Conservation (phyloP, 768 basidiomycete species). For the Termitomyces sp. region DNA sequence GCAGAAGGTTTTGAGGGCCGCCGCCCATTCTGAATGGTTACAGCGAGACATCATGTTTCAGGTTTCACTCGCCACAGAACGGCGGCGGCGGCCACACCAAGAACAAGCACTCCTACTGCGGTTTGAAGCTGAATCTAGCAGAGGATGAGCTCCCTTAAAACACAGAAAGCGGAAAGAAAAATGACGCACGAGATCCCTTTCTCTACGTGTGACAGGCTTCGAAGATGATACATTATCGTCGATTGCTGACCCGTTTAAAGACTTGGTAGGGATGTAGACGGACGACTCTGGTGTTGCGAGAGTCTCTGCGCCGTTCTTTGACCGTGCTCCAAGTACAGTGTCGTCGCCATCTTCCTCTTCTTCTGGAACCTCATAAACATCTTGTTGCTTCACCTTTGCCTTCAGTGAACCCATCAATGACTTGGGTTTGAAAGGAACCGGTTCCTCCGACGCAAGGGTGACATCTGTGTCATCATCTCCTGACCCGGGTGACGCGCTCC, state of each 20-base stretch:
- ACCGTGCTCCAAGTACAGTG: constrained; percentile 16
- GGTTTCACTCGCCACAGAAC: constrained; percentile 67
- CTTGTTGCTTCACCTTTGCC: constrained; percentile 8
- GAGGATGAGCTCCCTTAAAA: neutral
- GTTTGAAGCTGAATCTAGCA: constrained; percentile 39
- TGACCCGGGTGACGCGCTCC: constrained; percentile 14
- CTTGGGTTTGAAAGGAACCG: constrained; percentile 19
- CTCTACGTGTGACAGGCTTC: constrained; percentile 2
- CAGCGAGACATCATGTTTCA: constrained; percentile 17
- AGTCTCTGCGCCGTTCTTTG: constrained; percentile 13
- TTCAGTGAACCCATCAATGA: constrained; percentile 2
- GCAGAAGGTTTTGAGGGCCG: constrained; percentile 6
- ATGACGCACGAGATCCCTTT: constrained; percentile 12
- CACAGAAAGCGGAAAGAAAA: constrained; percentile 4
- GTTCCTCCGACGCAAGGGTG: constrained; percentile 28
- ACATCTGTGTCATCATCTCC: constrained; percentile 19
- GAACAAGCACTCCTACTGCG: constrained; percentile 57
- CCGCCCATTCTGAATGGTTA: neutral
- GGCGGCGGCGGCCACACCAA: constrained; percentile 65
- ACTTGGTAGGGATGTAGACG: constrained; percentile 14
- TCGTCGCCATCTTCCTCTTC: constrained; percentile 20
- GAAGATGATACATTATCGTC: neutral
- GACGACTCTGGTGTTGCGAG: constrained; percentile 24
- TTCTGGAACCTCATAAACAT: constrained; percentile 16
- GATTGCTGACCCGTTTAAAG: constrained; percentile 2